A percentile compares a stretch with the other conserved stretches of the same genome.
Evolutionary conservation across 495 filamentous ascomycete genomes (phyloP).

Genomic region (Penicillium simplicissimum): DNA sequence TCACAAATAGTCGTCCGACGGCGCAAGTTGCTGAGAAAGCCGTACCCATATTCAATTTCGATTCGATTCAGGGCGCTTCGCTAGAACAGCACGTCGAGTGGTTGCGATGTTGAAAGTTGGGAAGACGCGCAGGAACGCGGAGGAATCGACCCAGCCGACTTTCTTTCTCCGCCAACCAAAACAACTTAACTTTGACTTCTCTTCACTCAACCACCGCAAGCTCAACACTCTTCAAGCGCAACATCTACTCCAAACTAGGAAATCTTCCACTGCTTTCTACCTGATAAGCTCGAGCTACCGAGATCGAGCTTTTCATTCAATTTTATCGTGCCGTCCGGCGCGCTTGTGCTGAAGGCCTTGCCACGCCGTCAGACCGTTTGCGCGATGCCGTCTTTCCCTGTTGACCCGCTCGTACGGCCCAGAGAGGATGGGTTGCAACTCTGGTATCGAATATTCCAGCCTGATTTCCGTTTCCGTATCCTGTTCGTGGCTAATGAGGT

Average conservation of each 20-base stretch:
- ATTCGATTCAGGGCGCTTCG: conserved; percentile 5
- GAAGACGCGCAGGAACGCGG: conserved; percentile 36
- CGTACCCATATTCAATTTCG: conserved; percentile 20
- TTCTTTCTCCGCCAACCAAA: conserved; percentile 26
- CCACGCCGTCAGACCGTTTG: conserved; percentile 15
- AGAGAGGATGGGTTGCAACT: conserved; percentile 54
- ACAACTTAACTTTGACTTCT: conserved; percentile 27
- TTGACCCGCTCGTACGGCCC: conserved; percentile 38
- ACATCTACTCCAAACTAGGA: background rate
- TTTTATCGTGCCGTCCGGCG: conserved; percentile 24
- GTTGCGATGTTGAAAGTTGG: conserved; percentile 18
- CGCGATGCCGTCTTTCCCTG: conserved; percentile 44
- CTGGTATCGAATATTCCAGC: conserved; percentile 37
- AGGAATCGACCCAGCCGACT: conserved; percentile 20
- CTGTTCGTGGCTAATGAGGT: conserved; percentile 5
- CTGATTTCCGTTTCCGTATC: background rate
- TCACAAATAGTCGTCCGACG: conserved; percentile 24
- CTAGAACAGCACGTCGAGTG: conserved; percentile 18
- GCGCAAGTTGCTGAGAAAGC: conserved; percentile 12
- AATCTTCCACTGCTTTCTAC: background rate
- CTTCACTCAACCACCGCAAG: conserved; percentile 18
- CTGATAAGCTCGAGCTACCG: background rate
- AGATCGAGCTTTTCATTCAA: conserved; percentile 4
- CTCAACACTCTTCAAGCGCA: conserved; percentile 2
- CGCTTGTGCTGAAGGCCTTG: conserved; percentile 25